These are phyloP conservation scores for Alternaria triticina DNA, from an alignment of 2,329 filamentous ascomycete genomes.

Conservation along the genomic window DNA sequence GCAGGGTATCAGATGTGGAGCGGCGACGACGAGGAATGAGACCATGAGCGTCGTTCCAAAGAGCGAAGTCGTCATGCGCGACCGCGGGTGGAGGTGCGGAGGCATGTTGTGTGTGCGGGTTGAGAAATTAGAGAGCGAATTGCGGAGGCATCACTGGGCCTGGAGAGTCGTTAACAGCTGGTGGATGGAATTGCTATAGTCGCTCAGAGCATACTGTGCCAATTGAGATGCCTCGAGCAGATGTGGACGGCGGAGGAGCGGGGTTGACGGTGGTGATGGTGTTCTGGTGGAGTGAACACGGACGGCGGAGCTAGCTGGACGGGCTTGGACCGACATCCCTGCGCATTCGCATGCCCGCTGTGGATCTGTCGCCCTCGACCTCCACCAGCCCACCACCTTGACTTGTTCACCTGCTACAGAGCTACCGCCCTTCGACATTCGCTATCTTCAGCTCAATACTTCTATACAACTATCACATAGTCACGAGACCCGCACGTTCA, in stretches of 20 bases:
- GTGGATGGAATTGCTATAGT: not conserved
- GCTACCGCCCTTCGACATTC: not conserved
- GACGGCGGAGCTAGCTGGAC: slow-evolving; percentile 7
- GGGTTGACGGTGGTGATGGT: slow-evolving; percentile 31
- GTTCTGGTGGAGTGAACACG: slow-evolving; percentile 31
- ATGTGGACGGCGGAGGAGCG: slow-evolving; percentile 15
- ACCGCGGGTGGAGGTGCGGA: slow-evolving; percentile 87
- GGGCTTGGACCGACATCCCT: slow-evolving; percentile 15
- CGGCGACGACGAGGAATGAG: slow-evolving; percentile 88
- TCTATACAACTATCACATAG: not conserved
- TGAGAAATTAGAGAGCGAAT: slow-evolving; percentile 21
- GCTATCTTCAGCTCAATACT: not conserved
- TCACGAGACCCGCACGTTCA: not conserved
- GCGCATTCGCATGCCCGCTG: slow-evolving; percentile 15
- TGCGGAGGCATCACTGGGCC: slow-evolving; percentile 40
- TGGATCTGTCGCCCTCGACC: slow-evolving; percentile 7
- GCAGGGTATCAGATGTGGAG: slow-evolving; percentile 91
- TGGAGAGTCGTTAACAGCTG: slow-evolving; percentile 22
- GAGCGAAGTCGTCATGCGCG: slow-evolving; percentile 88
- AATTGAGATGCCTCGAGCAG: slow-evolving; percentile 41
- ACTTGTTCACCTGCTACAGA: not conserved
- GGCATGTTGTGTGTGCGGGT: slow-evolving; percentile 63
- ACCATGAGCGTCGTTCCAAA: slow-evolving; percentile 92
- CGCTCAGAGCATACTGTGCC: slow-evolving; percentile 22
- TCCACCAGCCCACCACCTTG: slow-evolving; percentile 9